Percentiles rank a stretch among this genome's conserved stretches.
Evolutionary conservation across 495 filamentous ascomycete genomes (phyloP).

Genomic region (Tuber magnatum): DNA sequence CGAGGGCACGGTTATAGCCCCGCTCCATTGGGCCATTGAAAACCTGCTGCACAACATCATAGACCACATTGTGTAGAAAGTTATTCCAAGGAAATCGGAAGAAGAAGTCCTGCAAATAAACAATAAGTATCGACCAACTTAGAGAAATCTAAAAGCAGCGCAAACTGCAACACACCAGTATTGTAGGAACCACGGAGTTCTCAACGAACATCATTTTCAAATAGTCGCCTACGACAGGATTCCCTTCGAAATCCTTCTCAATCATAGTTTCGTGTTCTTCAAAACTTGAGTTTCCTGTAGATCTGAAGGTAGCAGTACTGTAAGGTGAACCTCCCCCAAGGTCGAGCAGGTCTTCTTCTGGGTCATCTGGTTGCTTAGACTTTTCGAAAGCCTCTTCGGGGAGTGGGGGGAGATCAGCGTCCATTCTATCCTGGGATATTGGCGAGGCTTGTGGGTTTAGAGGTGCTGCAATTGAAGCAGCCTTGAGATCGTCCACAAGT

Average conservation of each 20-base stretch:
- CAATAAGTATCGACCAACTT: conserved; percentile 7
- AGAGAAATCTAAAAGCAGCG: conserved; percentile 8
- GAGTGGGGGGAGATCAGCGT: conserved; percentile 40
- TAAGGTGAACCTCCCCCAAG: conserved; percentile 35
- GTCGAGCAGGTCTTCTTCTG: conserved; percentile 40
- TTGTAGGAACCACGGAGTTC: conserved; percentile 88
- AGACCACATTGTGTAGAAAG: conserved; percentile 98
- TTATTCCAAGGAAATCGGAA: conserved; percentile 99
- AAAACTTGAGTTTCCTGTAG: conserved; percentile 37
- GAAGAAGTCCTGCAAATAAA: conserved; percentile 68
- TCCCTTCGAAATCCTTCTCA: conserved; percentile 59
- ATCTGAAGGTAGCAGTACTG: conserved; percentile 37
- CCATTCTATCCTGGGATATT: conserved; percentile 34
- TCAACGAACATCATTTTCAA: conserved; percentile 97
- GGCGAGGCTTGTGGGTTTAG: conserved; percentile 12
- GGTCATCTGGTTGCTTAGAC: conserved; percentile 22
- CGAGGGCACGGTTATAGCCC: conserved; percentile 85
- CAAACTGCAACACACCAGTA: conserved; percentile 59
- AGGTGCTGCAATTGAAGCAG: conserved; percentile 17
- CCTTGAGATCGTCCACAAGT: conserved; percentile 32
- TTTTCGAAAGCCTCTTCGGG: conserved; percentile 30
- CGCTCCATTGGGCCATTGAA: conserved; percentile 98
- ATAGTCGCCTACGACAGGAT: conserved; percentile 93
- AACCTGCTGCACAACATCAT: conserved; percentile 97
- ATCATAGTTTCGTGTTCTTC: conserved; percentile 42